Conservation (phyloP, 148 eudicot species). For the Camellia japonica region DNA sequence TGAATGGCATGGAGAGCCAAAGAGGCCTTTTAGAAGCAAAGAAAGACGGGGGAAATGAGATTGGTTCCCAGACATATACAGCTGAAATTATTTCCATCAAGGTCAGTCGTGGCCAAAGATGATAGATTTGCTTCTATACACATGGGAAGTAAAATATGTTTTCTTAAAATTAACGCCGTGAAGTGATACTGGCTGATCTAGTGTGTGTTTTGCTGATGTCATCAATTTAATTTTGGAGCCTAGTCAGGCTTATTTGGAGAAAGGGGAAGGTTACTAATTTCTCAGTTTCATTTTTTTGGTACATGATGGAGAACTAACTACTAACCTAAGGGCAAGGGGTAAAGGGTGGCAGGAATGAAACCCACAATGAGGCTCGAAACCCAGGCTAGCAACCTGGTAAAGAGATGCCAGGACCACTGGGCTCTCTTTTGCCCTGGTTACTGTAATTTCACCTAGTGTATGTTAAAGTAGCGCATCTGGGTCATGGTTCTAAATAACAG, state of each 20-base stretch:
- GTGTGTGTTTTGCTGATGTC: neutral
- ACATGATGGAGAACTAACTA: no score
- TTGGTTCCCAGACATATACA: conserved; percentile 29
- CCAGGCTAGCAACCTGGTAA: no score
- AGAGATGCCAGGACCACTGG: no score
- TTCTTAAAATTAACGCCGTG: neutral
- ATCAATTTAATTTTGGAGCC: neutral
- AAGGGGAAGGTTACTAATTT: neutral
- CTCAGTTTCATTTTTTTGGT: neutral
- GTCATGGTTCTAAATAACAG: no score
- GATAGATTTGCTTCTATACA: neutral
- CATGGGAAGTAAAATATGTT: neutral
- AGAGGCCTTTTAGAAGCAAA: conserved; percentile 24
- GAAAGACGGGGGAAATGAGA: conserved; percentile 29
- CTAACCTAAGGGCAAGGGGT: no score
- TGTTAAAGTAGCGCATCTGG: no score
- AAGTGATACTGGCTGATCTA: neutral
- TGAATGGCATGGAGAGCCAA: conserved; percentile 25
- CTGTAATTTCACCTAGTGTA: no score
- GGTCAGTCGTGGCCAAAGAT: conserved; percentile 35
- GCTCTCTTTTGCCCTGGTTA: no score
- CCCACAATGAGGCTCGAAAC: no score
- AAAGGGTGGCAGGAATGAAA: no score
- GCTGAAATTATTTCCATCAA: conserved; percentile 61
- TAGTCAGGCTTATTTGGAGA: neutral